Evolutionary conservation across 495 filamentous ascomycete species (phyloP).

Genomic region (Echria macrotheca): DNA sequence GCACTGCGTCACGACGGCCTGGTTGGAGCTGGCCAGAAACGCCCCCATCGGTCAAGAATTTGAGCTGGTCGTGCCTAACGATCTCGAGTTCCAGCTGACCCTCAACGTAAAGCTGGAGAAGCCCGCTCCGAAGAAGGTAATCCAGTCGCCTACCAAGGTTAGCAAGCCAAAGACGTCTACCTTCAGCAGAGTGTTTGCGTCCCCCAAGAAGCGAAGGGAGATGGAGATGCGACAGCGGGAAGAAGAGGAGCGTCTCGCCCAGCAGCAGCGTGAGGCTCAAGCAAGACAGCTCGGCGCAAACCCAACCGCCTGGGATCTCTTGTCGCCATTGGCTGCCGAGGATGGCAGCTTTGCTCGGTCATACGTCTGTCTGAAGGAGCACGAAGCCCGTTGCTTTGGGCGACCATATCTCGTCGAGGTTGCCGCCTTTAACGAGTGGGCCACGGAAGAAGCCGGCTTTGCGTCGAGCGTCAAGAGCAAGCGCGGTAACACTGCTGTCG

Average conservation of each 20-base stretch:
- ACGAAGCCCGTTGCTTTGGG: slow-evolving; percentile 79
- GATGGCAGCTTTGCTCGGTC: slow-evolving; percentile 92
- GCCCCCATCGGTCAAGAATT: slow-evolving; percentile 98
- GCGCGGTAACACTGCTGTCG: slow-evolving; percentile 57
- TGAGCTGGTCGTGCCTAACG: slow-evolving; percentile 92
- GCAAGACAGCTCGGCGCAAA: slow-evolving; percentile 50
- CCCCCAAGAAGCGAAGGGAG: slow-evolving; percentile 91
- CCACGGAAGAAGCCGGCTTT: slow-evolving; percentile 66
- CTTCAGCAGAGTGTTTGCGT: slow-evolving; percentile 88
- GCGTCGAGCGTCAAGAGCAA: slow-evolving; percentile 84
- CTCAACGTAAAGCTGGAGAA: slow-evolving; percentile 90
- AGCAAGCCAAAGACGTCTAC: slow-evolving; percentile 67
- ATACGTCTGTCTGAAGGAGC: slow-evolving; percentile 87
- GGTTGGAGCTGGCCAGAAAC: slow-evolving; percentile 86
- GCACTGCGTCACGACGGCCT: slow-evolving; percentile 94
- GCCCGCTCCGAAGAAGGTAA: slow-evolving; percentile 48
- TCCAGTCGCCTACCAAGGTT: slow-evolving; percentile 53
- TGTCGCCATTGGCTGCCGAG: slow-evolving; percentile 76
- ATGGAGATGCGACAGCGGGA: slow-evolving; percentile 75
- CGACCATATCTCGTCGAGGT: slow-evolving; percentile 81
- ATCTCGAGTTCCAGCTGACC: slow-evolving; percentile 94
- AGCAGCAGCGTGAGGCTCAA: slow-evolving; percentile 62
- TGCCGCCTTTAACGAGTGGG: slow-evolving; percentile 97
- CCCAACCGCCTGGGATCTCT: slow-evolving; percentile 75
- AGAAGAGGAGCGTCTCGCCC: slow-evolving; percentile 60